Percentiles rank a stretch among this genome's conserved stretches.
Conservation (phyloP, 305 asterid species). For the Andrographis paniculata region DNA sequence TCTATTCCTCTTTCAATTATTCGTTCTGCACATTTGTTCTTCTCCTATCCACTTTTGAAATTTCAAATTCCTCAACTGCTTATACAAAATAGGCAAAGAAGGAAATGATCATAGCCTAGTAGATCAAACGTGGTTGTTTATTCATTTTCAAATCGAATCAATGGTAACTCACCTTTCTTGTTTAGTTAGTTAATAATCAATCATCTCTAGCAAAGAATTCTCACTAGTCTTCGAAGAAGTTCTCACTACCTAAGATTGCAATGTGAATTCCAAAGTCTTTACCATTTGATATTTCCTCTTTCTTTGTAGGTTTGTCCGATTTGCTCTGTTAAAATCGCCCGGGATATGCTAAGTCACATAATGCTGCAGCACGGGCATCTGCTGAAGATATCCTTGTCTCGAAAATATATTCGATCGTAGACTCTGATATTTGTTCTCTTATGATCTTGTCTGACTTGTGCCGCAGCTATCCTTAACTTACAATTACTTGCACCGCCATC, state of each 20-base stretch:
- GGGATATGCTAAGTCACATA: constrained; percentile 68
- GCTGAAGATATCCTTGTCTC: constrained; percentile 58
- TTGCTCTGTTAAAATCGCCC: constrained; percentile 62
- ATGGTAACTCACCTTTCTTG: too few relatives aligned
- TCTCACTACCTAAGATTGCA: background rate
- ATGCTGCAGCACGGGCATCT: constrained; percentile 71
- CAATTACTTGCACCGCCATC: constrained; percentile 54
- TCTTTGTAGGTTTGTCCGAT: constrained; percentile 66
- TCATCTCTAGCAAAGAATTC: too few relatives aligned
- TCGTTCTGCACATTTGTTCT: too few relatives aligned
- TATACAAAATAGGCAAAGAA: too few relatives aligned
- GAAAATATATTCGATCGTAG: too few relatives aligned
- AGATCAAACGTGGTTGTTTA: too few relatives aligned
- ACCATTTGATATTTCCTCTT: constrained; percentile 4
- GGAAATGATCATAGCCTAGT: too few relatives aligned
- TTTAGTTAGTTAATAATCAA: constrained; percentile 1
- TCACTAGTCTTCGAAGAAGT: too few relatives aligned
- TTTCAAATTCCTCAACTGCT: too few relatives aligned
- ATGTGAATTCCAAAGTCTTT: background rate
- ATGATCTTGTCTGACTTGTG: background rate
- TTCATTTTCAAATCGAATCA: constrained; percentile 3
- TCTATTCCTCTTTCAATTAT: too few relatives aligned
- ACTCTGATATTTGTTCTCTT: too few relatives aligned
- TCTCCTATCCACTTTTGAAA: too few relatives aligned
- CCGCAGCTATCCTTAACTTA: constrained; percentile 37